Percentiles rank a stretch among this genome's conserved stretches.
phyloP scores from a whole-genome alignment of 2,329 filamentous ascomycete genomes.

The Penicillium sp. region DNA sequence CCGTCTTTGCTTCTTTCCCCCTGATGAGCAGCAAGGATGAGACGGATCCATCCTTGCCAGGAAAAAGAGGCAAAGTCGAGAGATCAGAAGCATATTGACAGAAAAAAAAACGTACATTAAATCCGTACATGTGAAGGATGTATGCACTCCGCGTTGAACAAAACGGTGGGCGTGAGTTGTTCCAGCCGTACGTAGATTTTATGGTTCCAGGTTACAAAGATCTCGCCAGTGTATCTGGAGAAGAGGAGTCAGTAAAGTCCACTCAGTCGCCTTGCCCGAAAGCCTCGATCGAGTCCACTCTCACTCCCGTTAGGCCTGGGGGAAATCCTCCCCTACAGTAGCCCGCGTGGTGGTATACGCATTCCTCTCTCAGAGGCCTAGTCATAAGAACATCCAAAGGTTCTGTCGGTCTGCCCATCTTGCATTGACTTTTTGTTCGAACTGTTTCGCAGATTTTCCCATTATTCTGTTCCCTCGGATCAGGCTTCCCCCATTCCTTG shows the following conservation, averaged over 20 bases:
- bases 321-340: constrained; percentile 7
- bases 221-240: neutral
- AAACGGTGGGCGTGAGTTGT: neutral
- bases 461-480: neutral
- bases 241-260: neutral
- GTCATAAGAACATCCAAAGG: neutral
- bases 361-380: constrained; percentile 2
- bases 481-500: neutral
- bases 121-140: neutral
- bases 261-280: neutral
- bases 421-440: neutral
- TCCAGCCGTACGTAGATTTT: neutral
- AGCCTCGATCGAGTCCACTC: neutral
- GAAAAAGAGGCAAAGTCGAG: neutral
- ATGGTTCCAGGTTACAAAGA: neutral
- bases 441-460: neutral
- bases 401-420: neutral
- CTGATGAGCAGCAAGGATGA: neutral
- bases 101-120: too few relatives aligned
- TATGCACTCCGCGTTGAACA: neutral
- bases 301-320: neutral
- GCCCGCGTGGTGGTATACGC: constrained; percentile 27
- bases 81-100: neutral
- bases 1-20: constrained; percentile 3
- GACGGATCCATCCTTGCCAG: neutral